Conservation (phyloP, 805 yeast species). For the Candida michaelii region DNA sequence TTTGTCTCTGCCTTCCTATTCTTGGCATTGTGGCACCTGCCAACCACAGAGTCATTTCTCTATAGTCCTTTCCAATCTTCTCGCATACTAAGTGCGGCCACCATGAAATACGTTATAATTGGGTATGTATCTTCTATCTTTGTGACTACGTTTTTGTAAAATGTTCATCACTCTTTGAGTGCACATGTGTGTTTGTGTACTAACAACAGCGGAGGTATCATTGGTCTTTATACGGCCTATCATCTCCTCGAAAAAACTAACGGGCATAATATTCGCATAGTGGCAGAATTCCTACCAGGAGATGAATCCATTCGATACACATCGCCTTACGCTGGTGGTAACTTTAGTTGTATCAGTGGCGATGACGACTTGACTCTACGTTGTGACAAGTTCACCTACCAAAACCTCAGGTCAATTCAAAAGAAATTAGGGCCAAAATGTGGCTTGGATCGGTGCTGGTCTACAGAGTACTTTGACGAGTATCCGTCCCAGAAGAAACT, state of each 20-base stretch:
- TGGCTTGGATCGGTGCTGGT: constrained; percentile 56
- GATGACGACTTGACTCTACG: constrained; percentile 44
- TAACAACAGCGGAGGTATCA: constrained; percentile 46
- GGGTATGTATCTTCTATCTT: constrained; percentile 29
- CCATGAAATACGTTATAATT: constrained; percentile 23
- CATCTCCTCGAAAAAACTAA: constrained; percentile 40
- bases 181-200: too few relatives aligned
- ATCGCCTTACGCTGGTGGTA: constrained; percentile 71
- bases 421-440: constrained; percentile 18
- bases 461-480: constrained; percentile 60
- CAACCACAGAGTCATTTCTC: too few relatives aligned
- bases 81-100: too few relatives aligned
- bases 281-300: constrained; percentile 74
- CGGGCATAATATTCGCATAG: constrained; percentile 18
- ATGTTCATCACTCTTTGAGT: too few relatives aligned
- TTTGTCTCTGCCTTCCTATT: too few relatives aligned
- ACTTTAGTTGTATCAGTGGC: constrained; percentile 53
- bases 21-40: too few relatives aligned
- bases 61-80: too few relatives aligned
- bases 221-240: constrained; percentile 64
- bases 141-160: too few relatives aligned
- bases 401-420: constrained; percentile 31
- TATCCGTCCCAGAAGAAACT: constrained; percentile 48
- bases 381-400: constrained; percentile 52
- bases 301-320: constrained; percentile 73